Conservation (phyloP, 176 grass and related monocot species). For the Bromus sterilis region DNA sequence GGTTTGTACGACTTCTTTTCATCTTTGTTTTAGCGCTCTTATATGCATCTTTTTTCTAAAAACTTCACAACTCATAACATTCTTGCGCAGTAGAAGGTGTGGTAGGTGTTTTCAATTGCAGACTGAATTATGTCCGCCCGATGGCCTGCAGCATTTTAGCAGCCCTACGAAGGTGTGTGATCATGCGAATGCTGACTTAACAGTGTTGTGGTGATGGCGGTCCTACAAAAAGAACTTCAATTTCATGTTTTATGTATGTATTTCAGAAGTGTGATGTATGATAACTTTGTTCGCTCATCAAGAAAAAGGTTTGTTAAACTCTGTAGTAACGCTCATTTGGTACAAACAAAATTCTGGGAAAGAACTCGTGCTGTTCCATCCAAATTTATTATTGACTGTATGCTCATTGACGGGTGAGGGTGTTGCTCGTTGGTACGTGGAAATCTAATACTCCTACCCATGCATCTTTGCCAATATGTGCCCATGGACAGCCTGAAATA, state of each 20-base stretch:
- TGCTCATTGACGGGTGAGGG: too few species aligned
- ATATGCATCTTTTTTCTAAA: not conserved
- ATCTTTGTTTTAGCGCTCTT: not conserved
- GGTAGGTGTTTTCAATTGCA: not conserved
- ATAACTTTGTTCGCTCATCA: too few species aligned
- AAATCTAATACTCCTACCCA: too few species aligned
- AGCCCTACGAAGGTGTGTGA: too few species aligned
- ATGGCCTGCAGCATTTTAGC: not conserved
- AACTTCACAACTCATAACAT: not conserved
- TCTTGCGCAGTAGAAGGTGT: not conserved
- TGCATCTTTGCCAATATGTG: too few species aligned
- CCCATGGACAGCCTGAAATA: too few species aligned
- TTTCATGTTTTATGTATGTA: not conserved
- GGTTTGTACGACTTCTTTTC: not conserved
- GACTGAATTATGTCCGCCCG: not conserved
- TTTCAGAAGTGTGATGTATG: not conserved
- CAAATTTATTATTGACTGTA: too few species aligned
- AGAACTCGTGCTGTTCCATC: not conserved
- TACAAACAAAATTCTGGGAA: not conserved
- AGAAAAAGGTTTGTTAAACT: too few species aligned
- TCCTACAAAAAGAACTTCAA: not conserved
- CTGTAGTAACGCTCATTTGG: not conserved
- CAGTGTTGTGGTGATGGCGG: not conserved
- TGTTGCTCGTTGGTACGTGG: too few species aligned
- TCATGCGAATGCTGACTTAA: not conserved